Evolutionary conservation across 2,329 filamentous ascomycete species (phyloP).

Genomic region (Cytospora chrysosperma): DNA sequence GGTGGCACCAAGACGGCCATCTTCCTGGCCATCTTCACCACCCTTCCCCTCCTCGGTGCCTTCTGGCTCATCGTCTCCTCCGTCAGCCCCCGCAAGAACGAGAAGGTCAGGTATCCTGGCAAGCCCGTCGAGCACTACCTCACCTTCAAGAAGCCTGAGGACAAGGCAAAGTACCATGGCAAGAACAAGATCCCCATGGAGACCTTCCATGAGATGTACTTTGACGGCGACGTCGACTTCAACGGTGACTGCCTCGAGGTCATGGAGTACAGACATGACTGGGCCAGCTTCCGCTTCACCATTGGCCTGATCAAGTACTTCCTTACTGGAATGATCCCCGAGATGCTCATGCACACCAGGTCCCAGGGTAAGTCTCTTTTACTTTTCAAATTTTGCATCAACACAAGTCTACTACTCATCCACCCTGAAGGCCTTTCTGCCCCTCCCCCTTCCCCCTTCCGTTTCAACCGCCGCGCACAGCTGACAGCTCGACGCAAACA

Average conservation of each 20-base stretch:
- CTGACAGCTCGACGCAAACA: constrained; percentile 34
- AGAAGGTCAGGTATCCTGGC: constrained; percentile 84
- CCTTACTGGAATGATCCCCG: constrained; percentile 81
- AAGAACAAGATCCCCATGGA: constrained; percentile 83
- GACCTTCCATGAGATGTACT: constrained; percentile 98
- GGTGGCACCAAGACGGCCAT: constrained; percentile 85
- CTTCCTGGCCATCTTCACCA: constrained; percentile 79
- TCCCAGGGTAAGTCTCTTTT: constrained; percentile 65
- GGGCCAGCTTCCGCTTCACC: constrained; percentile 93
- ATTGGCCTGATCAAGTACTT: constrained; percentile 83
- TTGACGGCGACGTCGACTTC: constrained; percentile 90
- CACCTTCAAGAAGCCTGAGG: constrained; percentile 68
- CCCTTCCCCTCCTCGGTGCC: constrained; percentile 72
- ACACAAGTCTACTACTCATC: too few relatives aligned
- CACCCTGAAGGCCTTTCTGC: too few relatives aligned
- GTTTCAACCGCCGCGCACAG: background rate
- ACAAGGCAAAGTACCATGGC: constrained; percentile 68
- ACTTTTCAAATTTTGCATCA: too few relatives aligned
- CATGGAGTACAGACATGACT: constrained; percentile 93
- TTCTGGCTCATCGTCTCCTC: constrained; percentile 82
- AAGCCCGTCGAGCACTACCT: constrained; percentile 89
- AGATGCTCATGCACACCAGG: constrained; percentile 88
- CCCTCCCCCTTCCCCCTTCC: background rate
- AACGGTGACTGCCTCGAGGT: constrained; percentile 89
- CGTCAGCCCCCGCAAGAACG: constrained; percentile 84